Conservation (phyloP, 371 early-diverging fungal genomes). For the Mortierella sp. region DNA sequence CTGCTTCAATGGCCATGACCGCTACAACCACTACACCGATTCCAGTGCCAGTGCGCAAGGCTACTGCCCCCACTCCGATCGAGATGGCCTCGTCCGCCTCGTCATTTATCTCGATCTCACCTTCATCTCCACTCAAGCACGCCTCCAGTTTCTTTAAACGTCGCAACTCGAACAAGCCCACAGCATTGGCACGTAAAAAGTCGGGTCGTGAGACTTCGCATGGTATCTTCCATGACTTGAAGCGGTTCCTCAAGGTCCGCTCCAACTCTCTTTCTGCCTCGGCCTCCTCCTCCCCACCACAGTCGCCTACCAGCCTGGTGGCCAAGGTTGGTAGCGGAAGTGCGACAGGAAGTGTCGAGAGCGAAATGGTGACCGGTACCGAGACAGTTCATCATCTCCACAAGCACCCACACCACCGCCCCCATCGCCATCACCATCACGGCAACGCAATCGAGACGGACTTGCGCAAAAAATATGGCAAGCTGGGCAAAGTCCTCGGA, state of each 20-base stretch:
- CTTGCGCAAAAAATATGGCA: conserved; percentile 30
- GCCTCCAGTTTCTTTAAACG: too few relatives aligned
- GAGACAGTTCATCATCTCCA: neutral
- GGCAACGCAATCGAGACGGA: conserved; percentile 23
- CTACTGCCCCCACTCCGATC: too few relatives aligned
- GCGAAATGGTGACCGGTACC: conserved; percentile 2
- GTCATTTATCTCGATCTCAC: too few relatives aligned
- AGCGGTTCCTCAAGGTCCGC: conserved; percentile 54
- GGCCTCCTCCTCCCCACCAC: conserved; percentile 23
- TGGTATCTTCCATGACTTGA: conserved; percentile 60
- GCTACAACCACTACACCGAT: too few relatives aligned
- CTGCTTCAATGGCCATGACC: too few relatives aligned
- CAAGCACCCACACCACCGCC: conserved; percentile 8
- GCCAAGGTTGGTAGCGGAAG: too few relatives aligned
- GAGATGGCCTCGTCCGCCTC: too few relatives aligned
- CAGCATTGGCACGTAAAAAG: too few relatives aligned
- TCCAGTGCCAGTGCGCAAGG: too few relatives aligned
- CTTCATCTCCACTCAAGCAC: too few relatives aligned
- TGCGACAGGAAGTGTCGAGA: neutral
- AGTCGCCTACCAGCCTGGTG: too few relatives aligned
- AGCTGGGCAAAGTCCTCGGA: conserved; percentile 59
- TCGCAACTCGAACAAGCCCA: too few relatives aligned
- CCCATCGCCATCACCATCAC: conserved; percentile 14
- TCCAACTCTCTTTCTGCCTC: conserved; percentile 19
- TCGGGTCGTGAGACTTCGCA: neutral